Evolutionary conservation across 2,329 filamentous ascomycete species (phyloP).

Genomic region (Trichoderma citrinoviride): DNA sequence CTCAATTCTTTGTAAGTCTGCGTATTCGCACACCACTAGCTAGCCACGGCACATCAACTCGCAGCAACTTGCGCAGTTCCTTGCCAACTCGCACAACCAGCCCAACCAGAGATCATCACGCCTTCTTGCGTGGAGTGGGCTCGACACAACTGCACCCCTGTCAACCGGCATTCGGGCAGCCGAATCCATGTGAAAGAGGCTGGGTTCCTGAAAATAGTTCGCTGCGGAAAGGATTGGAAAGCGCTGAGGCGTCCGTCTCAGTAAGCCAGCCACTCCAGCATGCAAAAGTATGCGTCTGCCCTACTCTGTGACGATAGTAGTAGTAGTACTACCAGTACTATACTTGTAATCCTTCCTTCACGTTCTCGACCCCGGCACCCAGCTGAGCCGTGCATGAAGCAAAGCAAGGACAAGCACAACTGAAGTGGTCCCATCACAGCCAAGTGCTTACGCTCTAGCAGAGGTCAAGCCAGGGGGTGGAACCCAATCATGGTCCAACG

Average conservation of each 20-base stretch:
- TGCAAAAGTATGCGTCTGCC: too few species aligned
- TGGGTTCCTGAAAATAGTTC: neutral
- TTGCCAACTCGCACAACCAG: neutral
- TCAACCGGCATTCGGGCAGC: neutral
- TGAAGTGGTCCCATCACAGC: neutral
- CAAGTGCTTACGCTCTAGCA: conserved; percentile 15
- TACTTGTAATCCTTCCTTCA: too few species aligned
- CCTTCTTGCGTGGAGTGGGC: neutral
- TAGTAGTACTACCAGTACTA: too few species aligned
- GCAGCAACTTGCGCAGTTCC: neutral
- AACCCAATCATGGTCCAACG: neutral
- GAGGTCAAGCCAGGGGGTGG: neutral
- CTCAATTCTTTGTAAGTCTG: neutral
- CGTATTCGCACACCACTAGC: neutral
- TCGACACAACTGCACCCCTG: neutral
- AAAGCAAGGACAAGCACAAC: neutral
- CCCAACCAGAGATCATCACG: neutral
- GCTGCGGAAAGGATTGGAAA: neutral
- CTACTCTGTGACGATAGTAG: too few species aligned
- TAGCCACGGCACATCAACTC: conserved; percentile 1
- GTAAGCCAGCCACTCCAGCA: neutral
- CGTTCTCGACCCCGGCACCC: too few species aligned
- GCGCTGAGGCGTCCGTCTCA: neutral
- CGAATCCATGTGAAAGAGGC: neutral
- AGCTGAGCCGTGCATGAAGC: too few species aligned